Evolutionary conservation across 1,284 basidiomycete species (phyloP).

Genomic region (Tilletia indica): DNA sequence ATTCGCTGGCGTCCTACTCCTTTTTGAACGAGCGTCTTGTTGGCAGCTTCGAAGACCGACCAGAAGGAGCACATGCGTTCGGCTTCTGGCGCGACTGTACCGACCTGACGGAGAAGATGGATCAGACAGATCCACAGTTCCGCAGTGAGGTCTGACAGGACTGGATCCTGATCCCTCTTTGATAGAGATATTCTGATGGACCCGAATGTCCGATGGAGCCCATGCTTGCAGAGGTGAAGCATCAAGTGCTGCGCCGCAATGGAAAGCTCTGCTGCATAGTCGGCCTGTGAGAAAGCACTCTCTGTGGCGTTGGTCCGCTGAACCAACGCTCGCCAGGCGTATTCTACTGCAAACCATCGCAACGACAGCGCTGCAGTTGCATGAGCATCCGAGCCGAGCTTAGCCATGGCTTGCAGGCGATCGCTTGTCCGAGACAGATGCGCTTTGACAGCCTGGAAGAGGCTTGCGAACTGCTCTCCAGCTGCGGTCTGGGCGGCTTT

Average conservation of each 20-base stretch:
- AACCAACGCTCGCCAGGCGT: neutral
- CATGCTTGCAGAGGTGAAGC: constrained; percentile 37
- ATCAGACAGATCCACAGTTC: constrained; percentile 77
- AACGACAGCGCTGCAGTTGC: neutral
- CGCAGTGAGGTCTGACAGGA: constrained; percentile 60
- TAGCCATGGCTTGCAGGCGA: neutral
- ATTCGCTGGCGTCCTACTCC: constrained; percentile 45
- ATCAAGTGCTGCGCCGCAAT: constrained; percentile 31
- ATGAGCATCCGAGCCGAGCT: constrained; percentile 13
- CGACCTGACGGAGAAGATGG: constrained; percentile 59
- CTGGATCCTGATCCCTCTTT: constrained; percentile 8
- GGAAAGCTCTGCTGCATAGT: neutral
- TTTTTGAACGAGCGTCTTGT: constrained; percentile 17
- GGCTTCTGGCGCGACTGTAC: constrained; percentile 20
- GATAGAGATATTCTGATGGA: neutral
- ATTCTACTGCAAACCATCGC: constrained; percentile 14
- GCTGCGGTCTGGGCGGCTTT: neutral
- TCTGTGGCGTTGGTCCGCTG: neutral
- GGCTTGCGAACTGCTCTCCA: neutral
- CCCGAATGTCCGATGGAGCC: constrained; percentile 36
- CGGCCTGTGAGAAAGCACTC: neutral
- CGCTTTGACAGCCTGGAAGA: neutral
- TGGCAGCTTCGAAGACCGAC: constrained; percentile 38
- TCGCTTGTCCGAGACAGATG: constrained; percentile 1
- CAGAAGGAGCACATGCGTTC: constrained; percentile 28